phyloP scores from a whole-genome alignment of 345 rosid genomes.

The Salix koriyanagi region DNA sequence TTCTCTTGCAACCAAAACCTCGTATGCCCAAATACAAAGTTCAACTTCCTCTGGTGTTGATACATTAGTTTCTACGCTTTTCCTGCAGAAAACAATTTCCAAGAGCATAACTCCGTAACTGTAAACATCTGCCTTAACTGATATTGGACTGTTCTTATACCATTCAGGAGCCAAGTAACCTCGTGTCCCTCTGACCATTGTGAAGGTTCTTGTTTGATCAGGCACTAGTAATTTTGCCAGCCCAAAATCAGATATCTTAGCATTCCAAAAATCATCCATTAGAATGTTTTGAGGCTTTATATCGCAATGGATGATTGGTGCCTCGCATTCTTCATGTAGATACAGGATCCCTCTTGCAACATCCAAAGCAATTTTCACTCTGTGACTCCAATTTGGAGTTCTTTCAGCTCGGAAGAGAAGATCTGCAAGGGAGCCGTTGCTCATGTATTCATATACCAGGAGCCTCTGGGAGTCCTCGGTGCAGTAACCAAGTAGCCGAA shows the following conservation, averaged over 20 bases:
- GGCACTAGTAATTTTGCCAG: constrained; percentile 24
- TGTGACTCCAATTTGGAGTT: constrained; percentile 17
- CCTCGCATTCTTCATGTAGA: constrained; percentile 23
- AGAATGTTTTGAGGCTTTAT: constrained; percentile 27
- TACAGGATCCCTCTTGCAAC: constrained; percentile 21
- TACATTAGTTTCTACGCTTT: constrained; percentile 1
- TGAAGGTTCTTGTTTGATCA: constrained; percentile 21
- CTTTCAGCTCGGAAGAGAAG: constrained; percentile 12
- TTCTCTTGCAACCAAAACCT: neutral
- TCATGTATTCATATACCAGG: constrained; percentile 13
- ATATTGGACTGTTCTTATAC: constrained; percentile 8
- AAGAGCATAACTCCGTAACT: constrained; percentile 20
- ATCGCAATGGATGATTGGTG: constrained; percentile 20
- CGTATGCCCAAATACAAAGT: constrained; percentile 1
- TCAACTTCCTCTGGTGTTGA: neutral
- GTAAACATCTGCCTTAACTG: constrained; percentile 23
- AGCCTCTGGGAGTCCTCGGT: constrained; percentile 3
- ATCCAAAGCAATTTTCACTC: constrained; percentile 8
- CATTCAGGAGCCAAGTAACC: constrained; percentile 32
- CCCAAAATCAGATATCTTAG: constrained; percentile 28
- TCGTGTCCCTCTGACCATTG: constrained; percentile 28
- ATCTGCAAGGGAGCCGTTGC: constrained; percentile 27
- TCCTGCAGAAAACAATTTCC: constrained; percentile 20
- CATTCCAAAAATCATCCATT: constrained; percentile 11
- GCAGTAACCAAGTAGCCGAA: constrained; percentile 6